A percentile compares a stretch with the other conserved stretches of the same genome.
phyloP scores from a whole-genome alignment of 2,329 filamentous ascomycete genomes.

The Paecilomyces dactylethromorphus region DNA sequence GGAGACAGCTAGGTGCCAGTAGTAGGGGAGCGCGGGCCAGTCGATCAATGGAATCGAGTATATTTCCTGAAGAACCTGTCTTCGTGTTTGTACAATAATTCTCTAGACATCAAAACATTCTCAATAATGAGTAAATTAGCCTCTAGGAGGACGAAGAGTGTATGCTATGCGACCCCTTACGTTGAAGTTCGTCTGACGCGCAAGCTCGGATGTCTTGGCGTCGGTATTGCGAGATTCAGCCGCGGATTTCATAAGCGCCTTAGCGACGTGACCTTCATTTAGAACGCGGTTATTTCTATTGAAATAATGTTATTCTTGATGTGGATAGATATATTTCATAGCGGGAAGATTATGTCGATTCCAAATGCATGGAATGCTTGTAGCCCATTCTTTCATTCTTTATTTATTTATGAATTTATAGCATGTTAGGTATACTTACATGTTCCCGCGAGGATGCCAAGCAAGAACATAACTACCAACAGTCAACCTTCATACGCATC shows the following conservation, averaged over 20 bases:
- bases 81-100: background rate
- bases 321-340: background rate
- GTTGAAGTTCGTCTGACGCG: background rate
- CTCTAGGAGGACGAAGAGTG: background rate
- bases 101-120: background rate
- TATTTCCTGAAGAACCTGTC: background rate
- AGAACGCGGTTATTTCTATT: background rate
- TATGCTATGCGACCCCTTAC: background rate
- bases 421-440: too few species aligned
- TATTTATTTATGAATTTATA: too few species aligned
- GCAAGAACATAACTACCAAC: too few species aligned
- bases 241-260: background rate
- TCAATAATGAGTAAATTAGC: background rate
- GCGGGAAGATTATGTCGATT: too few species aligned
- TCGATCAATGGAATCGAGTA: background rate
- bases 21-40: background rate
- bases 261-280: background rate
- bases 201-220: slow-evolving; percentile 2
- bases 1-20: background rate
- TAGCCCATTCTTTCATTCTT: too few species aligned
- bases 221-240: background rate
- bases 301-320: background rate
- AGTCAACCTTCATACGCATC: too few species aligned
- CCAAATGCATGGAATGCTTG: too few species aligned
- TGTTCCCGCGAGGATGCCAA: too few species aligned